Evolutionary conservation across 352 stramenopile species (phyloP).

Genomic region (Globisporangium splendens): DNA sequence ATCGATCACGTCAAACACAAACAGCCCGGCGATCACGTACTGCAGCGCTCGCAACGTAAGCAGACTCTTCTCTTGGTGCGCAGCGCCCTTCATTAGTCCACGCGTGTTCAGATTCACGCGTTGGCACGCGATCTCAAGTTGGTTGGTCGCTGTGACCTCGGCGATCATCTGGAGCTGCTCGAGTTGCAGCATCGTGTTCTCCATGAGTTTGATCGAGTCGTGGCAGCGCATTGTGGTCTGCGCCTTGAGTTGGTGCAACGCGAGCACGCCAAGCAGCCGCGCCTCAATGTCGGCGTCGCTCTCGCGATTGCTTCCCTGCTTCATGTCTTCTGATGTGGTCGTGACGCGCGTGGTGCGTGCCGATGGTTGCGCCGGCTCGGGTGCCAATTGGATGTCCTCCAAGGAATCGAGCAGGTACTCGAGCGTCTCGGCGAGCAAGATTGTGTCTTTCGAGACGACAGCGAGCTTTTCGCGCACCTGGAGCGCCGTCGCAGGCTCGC

Average conservation of each 20-base stretch:
- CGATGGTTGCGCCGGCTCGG: constrained; percentile 14
- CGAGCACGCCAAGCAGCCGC: constrained; percentile 90
- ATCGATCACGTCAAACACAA: constrained; percentile 95
- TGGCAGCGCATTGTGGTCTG: constrained; percentile 92
- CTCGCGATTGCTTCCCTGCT: constrained; percentile 3
- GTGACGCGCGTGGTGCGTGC: background rate
- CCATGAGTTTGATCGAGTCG: constrained; percentile 95
- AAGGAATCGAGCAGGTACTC: constrained; percentile 95
- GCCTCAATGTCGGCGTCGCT: constrained; percentile 49
- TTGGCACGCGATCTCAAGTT: constrained; percentile 87
- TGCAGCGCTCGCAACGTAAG: constrained; percentile 88
- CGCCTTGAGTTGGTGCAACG: constrained; percentile 81
- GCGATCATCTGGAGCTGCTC: constrained; percentile 94
- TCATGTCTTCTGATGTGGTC: background rate
- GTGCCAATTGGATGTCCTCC: constrained; percentile 64
- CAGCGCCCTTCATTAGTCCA: constrained; percentile 79
- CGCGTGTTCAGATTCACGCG: constrained; percentile 88
- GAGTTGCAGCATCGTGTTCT: constrained; percentile 90
- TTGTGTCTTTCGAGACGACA: constrained; percentile 92
- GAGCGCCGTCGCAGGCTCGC: constrained; percentile 81
- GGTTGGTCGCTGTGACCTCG: constrained; percentile 86
- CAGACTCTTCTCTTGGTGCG: constrained; percentile 55
- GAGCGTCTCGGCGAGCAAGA: constrained; percentile 95
- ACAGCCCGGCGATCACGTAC: constrained; percentile 89
- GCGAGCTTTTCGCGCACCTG: constrained; percentile 91